phyloP scores from a whole-genome alignment of 1,139 yeast genomes.

The Magnusiomyces sp. region DNA sequence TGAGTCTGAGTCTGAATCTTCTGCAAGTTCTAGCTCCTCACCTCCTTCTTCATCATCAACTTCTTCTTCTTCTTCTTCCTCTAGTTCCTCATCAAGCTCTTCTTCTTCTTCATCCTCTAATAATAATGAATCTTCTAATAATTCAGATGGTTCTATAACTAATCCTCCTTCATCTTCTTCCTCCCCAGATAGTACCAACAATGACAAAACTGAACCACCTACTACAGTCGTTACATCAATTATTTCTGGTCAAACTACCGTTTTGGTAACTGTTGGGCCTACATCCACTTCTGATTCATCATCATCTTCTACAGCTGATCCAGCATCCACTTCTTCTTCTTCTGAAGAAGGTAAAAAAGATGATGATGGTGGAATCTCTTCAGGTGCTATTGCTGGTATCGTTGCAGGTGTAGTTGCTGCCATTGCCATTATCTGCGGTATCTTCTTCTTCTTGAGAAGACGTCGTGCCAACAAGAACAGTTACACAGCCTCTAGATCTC shows the following conservation, averaged over 20 bases:
- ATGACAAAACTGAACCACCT: not conserved
- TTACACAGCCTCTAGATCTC: constrained; percentile 16
- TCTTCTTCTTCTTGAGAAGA: constrained; percentile 42
- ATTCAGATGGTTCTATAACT: not conserved
- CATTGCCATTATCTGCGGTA: constrained; percentile 38
- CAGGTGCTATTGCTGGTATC: constrained; percentile 30
- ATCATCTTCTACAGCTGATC: constrained; percentile 2
- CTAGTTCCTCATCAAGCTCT: constrained; percentile 5
- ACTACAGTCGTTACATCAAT: constrained; percentile 4
- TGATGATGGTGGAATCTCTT: constrained; percentile 21
- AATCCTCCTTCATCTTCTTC: not conserved
- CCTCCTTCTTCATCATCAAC: constrained; percentile 9
- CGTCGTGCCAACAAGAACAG: constrained; percentile 20
- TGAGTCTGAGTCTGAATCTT: constrained; percentile 8
- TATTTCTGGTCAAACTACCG: constrained; percentile 5
- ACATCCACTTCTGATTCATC: constrained; percentile 1
- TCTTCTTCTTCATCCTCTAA: not conserved
- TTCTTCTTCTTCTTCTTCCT: constrained; percentile 7
- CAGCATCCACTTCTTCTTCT: constrained; percentile 7
- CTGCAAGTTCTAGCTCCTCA: constrained; percentile 6
- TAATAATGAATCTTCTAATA: not conserved
- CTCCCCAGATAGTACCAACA: not conserved
- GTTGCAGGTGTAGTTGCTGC: constrained; percentile 28
- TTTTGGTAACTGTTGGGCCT: constrained; percentile 8
- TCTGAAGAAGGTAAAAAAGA: constrained; percentile 4